A percentile compares a stretch with the other conserved stretches of the same genome.
Evolutionary conservation across 75 land plant genomes (phyloP).

Genomic region (Picea glauca): DNA sequence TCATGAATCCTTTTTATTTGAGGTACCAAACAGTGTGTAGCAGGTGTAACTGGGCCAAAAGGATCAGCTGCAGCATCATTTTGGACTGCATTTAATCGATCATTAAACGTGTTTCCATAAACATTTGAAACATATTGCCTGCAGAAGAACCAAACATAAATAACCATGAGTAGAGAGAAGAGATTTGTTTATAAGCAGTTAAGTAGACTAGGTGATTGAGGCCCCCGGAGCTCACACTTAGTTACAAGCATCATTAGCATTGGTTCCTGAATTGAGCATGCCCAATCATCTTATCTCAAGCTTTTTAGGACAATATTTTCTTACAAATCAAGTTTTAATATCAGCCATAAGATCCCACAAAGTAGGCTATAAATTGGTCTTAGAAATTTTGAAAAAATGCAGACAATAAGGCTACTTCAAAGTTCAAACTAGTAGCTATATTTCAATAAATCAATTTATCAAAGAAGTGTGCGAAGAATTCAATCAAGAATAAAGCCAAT

Average conservation of each 20-base stretch:
- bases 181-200: background rate
- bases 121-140: background rate
- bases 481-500: too few relatives aligned
- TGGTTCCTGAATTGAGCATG: too few relatives aligned
- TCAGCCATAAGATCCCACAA: too few relatives aligned
- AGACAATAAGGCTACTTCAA: too few relatives aligned
- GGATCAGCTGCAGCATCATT: constrained; percentile 21
- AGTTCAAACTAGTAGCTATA: too few relatives aligned
- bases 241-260: background rate
- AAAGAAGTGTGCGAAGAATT: too few relatives aligned
- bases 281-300: too few relatives aligned
- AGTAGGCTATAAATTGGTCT: too few relatives aligned
- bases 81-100: constrained; percentile 1
- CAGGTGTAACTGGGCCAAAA: constrained; percentile 51
- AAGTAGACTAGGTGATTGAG: background rate
- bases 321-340: too few relatives aligned
- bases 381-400: too few relatives aligned
- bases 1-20: constrained; percentile 60
- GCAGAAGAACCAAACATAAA: background rate
- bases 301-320: too few relatives aligned
- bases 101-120: background rate
- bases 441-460: too few relatives aligned
- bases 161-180: background rate
- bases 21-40: constrained; percentile 42
- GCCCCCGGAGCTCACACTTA: background rate